Conservation (phyloP, 768 basidiomycete species). For the Calocera viscosa region DNA sequence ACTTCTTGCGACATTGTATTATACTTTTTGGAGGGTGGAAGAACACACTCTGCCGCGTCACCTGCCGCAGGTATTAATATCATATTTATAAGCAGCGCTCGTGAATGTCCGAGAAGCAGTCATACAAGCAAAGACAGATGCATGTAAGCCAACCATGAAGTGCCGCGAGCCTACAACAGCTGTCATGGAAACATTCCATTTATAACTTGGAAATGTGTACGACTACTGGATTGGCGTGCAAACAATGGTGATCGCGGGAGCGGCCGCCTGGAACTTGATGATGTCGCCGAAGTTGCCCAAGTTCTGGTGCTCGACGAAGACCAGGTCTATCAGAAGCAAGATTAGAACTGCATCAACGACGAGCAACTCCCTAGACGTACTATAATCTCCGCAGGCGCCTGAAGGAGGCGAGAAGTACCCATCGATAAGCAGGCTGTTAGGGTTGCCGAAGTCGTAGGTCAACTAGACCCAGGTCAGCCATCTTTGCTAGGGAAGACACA, state of each 20-base stretch:
- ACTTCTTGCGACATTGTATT: too few species aligned
- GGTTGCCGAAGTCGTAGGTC: slow-evolving; percentile 1
- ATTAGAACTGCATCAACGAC: not conserved
- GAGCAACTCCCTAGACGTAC: not conserved
- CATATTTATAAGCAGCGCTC: too few species aligned
- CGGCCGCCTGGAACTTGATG: slow-evolving; percentile 1
- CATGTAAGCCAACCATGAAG: too few species aligned
- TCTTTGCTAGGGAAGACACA: not conserved
- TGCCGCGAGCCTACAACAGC: too few species aligned
- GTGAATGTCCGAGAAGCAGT: too few species aligned
- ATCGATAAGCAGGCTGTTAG: not conserved
- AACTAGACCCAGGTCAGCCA: not conserved
- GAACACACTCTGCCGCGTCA: too few species aligned
- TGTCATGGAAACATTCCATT: too few species aligned
- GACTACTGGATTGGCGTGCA: not conserved
- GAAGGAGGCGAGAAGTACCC: not conserved
- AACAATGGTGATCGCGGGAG: not conserved
- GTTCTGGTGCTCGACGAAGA: slow-evolving; percentile 1
- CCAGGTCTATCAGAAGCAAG: not conserved
- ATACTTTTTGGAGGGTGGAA: too few species aligned
- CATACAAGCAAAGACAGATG: too few species aligned
- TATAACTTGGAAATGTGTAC: too few species aligned
- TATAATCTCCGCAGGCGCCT: not conserved
- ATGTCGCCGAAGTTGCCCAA: not conserved
- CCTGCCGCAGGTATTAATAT: too few species aligned